Percentiles rank a stretch among this genome's conserved stretches.
phyloP scores from a whole-genome alignment of 2,329 filamentous ascomycete species.

The Penicillium crustosum region DNA sequence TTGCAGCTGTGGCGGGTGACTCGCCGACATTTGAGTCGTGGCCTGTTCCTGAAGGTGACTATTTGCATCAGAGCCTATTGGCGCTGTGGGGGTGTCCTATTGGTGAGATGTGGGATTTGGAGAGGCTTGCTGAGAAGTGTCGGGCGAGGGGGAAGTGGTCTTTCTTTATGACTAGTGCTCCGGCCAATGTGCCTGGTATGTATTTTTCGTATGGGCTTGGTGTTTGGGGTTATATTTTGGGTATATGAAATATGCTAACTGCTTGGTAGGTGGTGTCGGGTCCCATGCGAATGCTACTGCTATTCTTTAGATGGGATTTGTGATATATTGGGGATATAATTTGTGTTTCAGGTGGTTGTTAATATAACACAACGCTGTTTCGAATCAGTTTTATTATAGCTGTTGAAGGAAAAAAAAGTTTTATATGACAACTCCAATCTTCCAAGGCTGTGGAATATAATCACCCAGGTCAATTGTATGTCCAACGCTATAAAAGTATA shows the following conservation, averaged over 20 bases:
- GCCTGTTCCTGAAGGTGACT: constrained; percentile 47
- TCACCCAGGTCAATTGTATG: not conserved
- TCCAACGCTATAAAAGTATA: not conserved
- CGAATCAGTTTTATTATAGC: not conserved
- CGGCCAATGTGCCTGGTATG: constrained; percentile 43
- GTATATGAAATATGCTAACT: constrained; percentile 1
- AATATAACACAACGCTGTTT: too few relatives aligned
- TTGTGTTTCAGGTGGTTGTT: too few relatives aligned
- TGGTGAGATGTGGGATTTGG: constrained; percentile 49
- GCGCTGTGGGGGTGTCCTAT: constrained; percentile 48
- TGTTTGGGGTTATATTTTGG: not conserved
- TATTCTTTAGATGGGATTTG: constrained; percentile 25
- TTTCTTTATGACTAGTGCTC: constrained; percentile 47
- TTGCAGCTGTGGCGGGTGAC: constrained; percentile 65
- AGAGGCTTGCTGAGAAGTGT: constrained; percentile 38
- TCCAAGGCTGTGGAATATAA: not conserved
- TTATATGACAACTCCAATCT: not conserved
- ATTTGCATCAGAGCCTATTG: constrained; percentile 44
- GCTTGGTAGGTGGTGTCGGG: constrained; percentile 31
- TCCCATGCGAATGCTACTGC: constrained; percentile 37
- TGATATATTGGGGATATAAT: not conserved
- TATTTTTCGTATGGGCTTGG: not conserved
- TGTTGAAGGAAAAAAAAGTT: too few relatives aligned
- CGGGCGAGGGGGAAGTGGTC: constrained; percentile 39
- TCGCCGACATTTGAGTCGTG: constrained; percentile 63